Evolutionary conservation across 2,329 filamentous ascomycete species (phyloP), one percentile per base, ranked within the genome.

Genomic region (Colletotrichum sp.): DNA sequence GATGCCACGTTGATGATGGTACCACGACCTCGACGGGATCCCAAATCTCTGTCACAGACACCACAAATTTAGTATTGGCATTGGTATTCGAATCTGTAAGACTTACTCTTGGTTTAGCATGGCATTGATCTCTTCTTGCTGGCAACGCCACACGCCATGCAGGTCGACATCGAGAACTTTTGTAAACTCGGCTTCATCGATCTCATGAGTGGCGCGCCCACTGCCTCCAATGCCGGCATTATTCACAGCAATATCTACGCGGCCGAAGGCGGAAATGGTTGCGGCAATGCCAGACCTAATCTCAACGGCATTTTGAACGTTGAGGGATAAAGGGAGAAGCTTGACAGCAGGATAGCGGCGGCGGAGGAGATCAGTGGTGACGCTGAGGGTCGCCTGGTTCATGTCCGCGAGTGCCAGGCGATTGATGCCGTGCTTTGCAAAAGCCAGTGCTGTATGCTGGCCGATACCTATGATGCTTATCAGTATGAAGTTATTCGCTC

Each of bases 81-180:
- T 26, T 30, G 3, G 30, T 26, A 8, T n/a, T 15, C 6, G 8
- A 12, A 30, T 15, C 15, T 21, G 24, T 8, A 15, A 32, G 8
- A 75, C 81, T 73, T 79, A 86, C 82, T 90, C 86, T 79, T 92
- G 90, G 59, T 84, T 83, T 18, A 90, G 77, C 89, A 92, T 91
- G 60, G 87, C 83, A 5, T 80, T 80, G 18, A 92, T 82, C 80
- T 92, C 85, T 55, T 89, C 90, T 67, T 86, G 84, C 79, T 92
- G 89, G 77, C 90, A 92, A 28, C 90, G 83, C 87, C 89, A 92
- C 1, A 92, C 88, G 6, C 90, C 91, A 59, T 87, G 87, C 26
- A 91, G 84, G 77, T 93, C 90, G 62, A 92, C 82, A 72, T 88
- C 85, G 5, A 92, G 78, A 1, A 92, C 84, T 8, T 85, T 83